These are phyloP conservation scores for Aciculoconidium aculeatum DNA, from an alignment of 805 yeast species.

Conservation along the genomic window DNA sequence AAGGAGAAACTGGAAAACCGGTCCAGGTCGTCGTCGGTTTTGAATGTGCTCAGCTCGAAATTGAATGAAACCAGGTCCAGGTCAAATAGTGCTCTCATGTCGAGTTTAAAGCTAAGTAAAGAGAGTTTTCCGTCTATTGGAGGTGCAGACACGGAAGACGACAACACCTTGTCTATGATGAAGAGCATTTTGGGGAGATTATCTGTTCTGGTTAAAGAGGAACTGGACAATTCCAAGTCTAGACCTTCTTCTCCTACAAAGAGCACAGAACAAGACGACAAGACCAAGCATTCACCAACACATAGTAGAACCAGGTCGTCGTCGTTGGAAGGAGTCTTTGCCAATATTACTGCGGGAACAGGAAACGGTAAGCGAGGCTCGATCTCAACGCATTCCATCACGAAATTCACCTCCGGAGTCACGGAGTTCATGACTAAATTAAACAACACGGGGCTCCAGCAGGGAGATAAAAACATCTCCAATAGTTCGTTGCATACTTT, in stretches of 20 bases:
- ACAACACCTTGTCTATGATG: conserved; percentile 25
- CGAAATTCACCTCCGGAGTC: conserved; percentile 36
- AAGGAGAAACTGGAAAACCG: conserved; percentile 13
- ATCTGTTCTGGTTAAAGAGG: conserved; percentile 20
- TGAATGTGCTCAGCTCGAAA: conserved; percentile 29
- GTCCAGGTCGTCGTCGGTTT: conserved; percentile 34
- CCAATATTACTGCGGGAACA: conserved; percentile 7
- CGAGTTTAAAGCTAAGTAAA: conserved; percentile 14
- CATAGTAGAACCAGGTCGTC: conserved; percentile 35
- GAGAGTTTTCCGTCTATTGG: conserved; percentile 24
- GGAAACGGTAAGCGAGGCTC: conserved; percentile 25
- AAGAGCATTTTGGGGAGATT: conserved; percentile 31
- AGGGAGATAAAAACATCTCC: conserved; percentile 15
- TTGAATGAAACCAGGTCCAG: conserved; percentile 28
- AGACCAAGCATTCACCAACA: conserved; percentile 27
- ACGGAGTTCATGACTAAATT: conserved; percentile 38
- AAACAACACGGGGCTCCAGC: conserved; percentile 15
- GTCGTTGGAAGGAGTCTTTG: conserved; percentile 20
- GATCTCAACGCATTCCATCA: conserved; percentile 33
- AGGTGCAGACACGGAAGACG: conserved; percentile 10
- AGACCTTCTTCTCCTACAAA: background rate
- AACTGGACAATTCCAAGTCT: background rate
- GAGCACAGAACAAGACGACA: conserved; percentile 5
- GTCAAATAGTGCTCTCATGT: conserved; percentile 26
- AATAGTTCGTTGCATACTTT: conserved; percentile 30